Conservation (phyloP, 768 basidiomycete species). For the Boletus huronensis region DNA sequence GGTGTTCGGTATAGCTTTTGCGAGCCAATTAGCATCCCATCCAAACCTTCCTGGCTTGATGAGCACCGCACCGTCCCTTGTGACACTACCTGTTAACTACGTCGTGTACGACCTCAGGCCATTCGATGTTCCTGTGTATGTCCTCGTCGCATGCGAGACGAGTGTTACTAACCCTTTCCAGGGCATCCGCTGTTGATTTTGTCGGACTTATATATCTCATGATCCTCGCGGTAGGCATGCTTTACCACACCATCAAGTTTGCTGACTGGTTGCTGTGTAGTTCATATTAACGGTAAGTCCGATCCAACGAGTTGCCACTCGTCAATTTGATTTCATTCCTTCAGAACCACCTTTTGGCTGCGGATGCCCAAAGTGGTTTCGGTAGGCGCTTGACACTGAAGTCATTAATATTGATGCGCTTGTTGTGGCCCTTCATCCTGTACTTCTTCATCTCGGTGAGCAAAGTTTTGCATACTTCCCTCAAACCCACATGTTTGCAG, state of each 20-base stretch:
- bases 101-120: constrained; percentile 49
- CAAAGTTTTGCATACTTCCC: neutral
- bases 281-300: constrained; percentile 28
- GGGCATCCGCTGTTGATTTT: constrained; percentile 51
- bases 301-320: neutral
- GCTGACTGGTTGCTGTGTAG: constrained; percentile 12
- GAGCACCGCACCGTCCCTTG: constrained; percentile 44
- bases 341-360: constrained; percentile 34
- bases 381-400: constrained; percentile 36
- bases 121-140: constrained; percentile 58
- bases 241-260: neutral
- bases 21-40: constrained; percentile 23
- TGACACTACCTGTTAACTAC: constrained; percentile 48
- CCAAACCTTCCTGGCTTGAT: constrained; percentile 38
- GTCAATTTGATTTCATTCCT: neutral
- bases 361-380: constrained; percentile 37
- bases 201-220: constrained; percentile 53
- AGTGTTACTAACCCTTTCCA: constrained; percentile 16
- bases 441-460: constrained; percentile 44
- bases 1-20: constrained; percentile 34
- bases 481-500: constrained; percentile 26
- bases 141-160: neutral
- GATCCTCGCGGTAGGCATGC: constrained; percentile 25
- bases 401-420: constrained; percentile 39
- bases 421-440: constrained; percentile 36